Base-by-base conservation (phyloP, 2,329 filamentous ascomycete genomes). In the Fusarium luffae region DNA sequence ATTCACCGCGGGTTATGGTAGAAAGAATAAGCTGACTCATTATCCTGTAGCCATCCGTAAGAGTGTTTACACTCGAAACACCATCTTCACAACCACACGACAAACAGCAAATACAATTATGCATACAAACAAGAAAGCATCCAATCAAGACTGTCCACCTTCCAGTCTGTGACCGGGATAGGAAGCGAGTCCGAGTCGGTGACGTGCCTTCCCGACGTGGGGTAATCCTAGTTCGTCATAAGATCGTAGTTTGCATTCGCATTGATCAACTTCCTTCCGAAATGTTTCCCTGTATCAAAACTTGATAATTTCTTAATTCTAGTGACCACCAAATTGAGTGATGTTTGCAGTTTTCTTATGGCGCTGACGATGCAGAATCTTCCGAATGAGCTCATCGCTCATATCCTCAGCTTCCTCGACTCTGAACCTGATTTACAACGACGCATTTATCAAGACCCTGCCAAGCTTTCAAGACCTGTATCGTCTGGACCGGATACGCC, bases 331-430 rank as follows among this genome's bases (percentile, higher is more conserved):
- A 9, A 58, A 23, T 30, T 12, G n/a, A 55, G 19, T n/a, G 5
- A 18, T 16, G 23, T 13, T 18, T 12, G n/a, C 18, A 4, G 23
- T 14, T 11, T 21, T 34, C 19, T 13, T 10, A 60, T 56, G 40
- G 32, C 43, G 14, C n/a, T 57, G 2, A 61, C 54, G 10, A 60
- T 82, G 73, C 66, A 79, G 27, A 56, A 72, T 27, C 82, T 92
- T 21, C 90, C 89, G 4, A 87, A 86, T 66, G 90, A 92, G 79
- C 79, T 92, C 47, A 78, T 90, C 23, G 76, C 84, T 54, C 81
- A 86, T 5, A 85, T 92, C 68, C 82, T 92, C 70, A 79, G 77
- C n/a, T 84, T 84, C 71, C 80, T 92, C 48, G 83, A 86, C 69
- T 72, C 73, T 1, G 75, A 81, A 4, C 82, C 86, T 12, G 84